Percentiles rank a stretch among this genome's conserved stretches.
Evolutionary conservation across 2,329 filamentous ascomycete species (phyloP).

Genomic region (Tolypocladium cylindrosporum): DNA sequence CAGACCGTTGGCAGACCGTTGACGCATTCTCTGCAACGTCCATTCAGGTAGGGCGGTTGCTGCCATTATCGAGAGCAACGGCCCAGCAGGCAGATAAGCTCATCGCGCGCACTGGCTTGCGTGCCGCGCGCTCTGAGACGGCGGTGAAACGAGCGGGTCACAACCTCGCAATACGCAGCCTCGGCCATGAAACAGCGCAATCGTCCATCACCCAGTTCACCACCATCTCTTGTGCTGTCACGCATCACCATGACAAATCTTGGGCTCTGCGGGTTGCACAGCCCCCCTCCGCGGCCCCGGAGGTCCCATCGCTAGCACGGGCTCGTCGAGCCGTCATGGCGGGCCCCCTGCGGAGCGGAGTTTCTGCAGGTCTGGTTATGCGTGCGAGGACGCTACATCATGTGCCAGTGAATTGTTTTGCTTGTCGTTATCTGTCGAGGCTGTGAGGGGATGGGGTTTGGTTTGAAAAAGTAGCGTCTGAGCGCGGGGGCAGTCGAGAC

Average conservation of each 20-base stretch:
- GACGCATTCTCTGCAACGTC: neutral
- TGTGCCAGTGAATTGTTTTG: neutral
- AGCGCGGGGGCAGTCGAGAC: neutral
- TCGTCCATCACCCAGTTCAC: neutral
- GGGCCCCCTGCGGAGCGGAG: neutral
- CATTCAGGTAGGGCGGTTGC: neutral
- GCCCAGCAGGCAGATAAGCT: too few species aligned
- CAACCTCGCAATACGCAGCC: neutral
- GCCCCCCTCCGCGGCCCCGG: neutral
- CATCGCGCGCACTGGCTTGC: neutral
- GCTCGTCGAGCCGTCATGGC: neutral
- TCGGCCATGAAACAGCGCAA: neutral
- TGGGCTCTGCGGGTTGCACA: neutral
- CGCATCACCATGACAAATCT: neutral
- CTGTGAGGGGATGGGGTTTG: neutral
- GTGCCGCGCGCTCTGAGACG: neutral
- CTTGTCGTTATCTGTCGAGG: neutral
- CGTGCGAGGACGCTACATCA: neutral
- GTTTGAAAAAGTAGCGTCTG: neutral
- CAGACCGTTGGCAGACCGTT: too few species aligned
- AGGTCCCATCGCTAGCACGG: neutral
- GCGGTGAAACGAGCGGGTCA: slow-evolving; percentile 1
- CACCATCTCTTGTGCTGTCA: neutral
- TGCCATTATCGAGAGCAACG: neutral
- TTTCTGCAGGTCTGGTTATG: neutral